Base-by-base conservation (phyloP, 2,329 filamentous ascomycete species). In the Verticillium nubilum region DNA sequence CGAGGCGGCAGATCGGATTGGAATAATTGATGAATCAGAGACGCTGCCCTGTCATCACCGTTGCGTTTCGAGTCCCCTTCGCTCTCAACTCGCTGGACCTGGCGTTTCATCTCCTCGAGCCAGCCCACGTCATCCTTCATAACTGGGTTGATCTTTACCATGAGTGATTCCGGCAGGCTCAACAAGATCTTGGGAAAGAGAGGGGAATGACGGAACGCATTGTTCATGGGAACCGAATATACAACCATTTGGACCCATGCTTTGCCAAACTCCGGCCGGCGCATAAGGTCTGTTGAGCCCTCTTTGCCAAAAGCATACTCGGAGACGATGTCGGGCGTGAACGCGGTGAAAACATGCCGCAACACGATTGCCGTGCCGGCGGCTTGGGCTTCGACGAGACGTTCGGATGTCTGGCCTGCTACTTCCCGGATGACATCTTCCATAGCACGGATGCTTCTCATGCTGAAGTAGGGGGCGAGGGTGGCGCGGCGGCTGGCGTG, bases 401-500 rank as follows among this genome's bases (percentile, higher is more conserved):
- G 54, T 4, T 35, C 29, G 3, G 54, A 60, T 3, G 60, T 42
- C 4, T 2, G 13, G 47, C 64, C 28, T 10, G 50, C 23, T 55
- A 59, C 35, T n/a, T 54, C 50, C 42, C 59, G 54, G 19, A 68
- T 31, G 33, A 54, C n/a, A 12, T 19, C 25, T 2, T 57, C 56
- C 1, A 54, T 56, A 2, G 57, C 58, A 1, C 61, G 57, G 19
- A 67, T 59, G 13, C 60, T 57, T 2, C 19, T 42, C 55, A 64
- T 67, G 58, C 73, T 73, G 64, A 74, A 76, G 63, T 74, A 74
- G 25, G 71, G 72, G 58, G 66, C 70, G 59, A 76, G 63, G 59
- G 71, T 70, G 29, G 65, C 66, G 56, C 72, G 70, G 47, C 73
- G 72, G 52, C 72, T 61, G 56, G 65, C 71, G 57, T 73, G 71